Evolutionary conservation across 192 early-diverging fungal species (phyloP), one percentile per base, ranked within the genome.

Genomic region (Podila epicladia): DNA sequence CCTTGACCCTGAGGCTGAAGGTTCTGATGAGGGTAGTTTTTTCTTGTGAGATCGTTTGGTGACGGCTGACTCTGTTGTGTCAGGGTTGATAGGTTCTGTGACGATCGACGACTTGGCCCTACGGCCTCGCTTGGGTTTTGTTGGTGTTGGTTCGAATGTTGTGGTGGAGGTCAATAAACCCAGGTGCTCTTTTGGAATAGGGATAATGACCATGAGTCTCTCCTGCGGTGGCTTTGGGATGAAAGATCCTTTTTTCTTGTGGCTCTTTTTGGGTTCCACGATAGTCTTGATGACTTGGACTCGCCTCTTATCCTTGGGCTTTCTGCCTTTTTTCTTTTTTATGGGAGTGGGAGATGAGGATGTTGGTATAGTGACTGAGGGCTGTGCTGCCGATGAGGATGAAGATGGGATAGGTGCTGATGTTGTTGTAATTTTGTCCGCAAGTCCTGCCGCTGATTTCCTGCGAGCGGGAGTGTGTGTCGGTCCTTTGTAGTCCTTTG

Each of bases 201-300:
- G 77, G 35, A 80, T 80, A 20, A 80, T 80, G 41, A 80, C 77
- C 19, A 80, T 24, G 53, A 55, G 8, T 65, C 7, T 67, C 62
- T 32, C 62, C 53, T 38, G 41, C 58, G 17, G 59, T 4, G 19
- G 53, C 17, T n/a, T 55, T 55, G 24, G n/a, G 12, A 24, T 55
- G 53, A 22, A 55, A 22, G 53, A 24, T 17, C 53, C 53, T 26
- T 55, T 55, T 55, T 26, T n/a, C 53, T 55, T 55, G 11, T 55
- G 53, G 24, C 53, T 55, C 53, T 55, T 55, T n/a, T n/a, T 33
- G 24, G 45, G 64, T 8, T 65, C 28, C 17, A 65, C 35, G 37
- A 37, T 55, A 8, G 53, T 24, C 9, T 53, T n/a, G 5, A 70
- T 53, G 29, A 76, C 58, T n/a, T 62, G 67, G 12, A 69, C 66